Conservation (phyloP, 306 rosid genomes). For the Glycine tomentella region DNA sequence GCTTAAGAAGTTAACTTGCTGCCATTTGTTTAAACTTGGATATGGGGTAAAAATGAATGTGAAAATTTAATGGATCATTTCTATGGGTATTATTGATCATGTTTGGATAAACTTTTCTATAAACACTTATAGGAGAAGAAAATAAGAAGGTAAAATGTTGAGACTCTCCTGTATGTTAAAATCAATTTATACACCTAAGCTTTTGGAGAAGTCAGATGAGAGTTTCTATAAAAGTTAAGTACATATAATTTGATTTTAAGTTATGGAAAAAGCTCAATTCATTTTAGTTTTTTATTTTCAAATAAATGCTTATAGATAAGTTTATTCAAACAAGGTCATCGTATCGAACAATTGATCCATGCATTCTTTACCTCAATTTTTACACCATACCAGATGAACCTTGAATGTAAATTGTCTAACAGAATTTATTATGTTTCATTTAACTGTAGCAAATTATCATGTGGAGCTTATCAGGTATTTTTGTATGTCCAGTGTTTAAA, state of each 20-base stretch:
- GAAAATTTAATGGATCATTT: background rate
- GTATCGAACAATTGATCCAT: background rate
- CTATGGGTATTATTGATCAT: background rate
- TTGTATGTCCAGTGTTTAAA: slow-evolving; percentile 2
- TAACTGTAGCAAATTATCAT: too few relatives aligned
- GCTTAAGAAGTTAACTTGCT: slow-evolving; percentile 35
- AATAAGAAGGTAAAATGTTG: background rate
- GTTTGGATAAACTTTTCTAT: background rate
- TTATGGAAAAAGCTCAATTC: too few relatives aligned
- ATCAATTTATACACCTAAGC: background rate
- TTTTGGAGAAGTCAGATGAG: background rate
- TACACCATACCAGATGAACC: background rate
- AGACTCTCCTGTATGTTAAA: background rate
- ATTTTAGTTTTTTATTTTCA: background rate
- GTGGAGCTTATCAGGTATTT: background rate
- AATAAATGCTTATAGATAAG: background rate
- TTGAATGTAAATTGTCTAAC: slow-evolving; percentile 13
- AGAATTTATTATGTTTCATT: slow-evolving; percentile 1
- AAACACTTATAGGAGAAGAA: too few relatives aligned
- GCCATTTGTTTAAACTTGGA: slow-evolving; percentile 9
- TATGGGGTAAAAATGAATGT: background rate
- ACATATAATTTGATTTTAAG: background rate
- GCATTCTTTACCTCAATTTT: background rate
- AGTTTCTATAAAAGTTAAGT: background rate
- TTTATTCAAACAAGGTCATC: background rate